Base-by-base conservation (phyloP, 2,329 filamentous ascomycete species). In the Pyricularia pennisetigena region DNA sequence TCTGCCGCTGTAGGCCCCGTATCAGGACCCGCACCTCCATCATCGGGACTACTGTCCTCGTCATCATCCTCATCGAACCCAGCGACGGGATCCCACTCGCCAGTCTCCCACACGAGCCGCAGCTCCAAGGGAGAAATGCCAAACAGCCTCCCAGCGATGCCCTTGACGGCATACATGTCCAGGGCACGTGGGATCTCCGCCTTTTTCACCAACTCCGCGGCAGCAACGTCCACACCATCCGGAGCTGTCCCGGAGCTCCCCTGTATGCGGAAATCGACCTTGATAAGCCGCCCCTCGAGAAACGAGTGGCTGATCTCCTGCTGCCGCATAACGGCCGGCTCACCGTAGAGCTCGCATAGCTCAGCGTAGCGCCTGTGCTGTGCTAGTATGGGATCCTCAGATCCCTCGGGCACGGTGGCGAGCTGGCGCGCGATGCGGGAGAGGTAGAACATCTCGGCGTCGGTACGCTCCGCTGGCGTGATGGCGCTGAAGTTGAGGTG, bases 391-490 rank as follows among this genome's bases (percentile, higher is more conserved):
- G 80, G 79, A 0, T 77, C 78, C n/a, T 83, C 84, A 2, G 81
- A 78, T 2, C 77, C 77, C 68, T 86, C 82, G 0, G 86, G 80
- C 0, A 87, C 84, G 3, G 83, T 80, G 0, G 88, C 84, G 57
- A 97, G 81, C 75, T 95, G 91, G 70, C 88, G 88, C 12, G 86
- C 91, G 69, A 97, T 95, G 68, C 91, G 86, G 0, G 90, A 92
- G 12, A 98, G 86, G 76, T 99, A 99, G 77, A 97, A 99, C 74
- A 94, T 89, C 73, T 98, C 95, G 4, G 93, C 93, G 74, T 98
- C 95, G 68, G 87, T 83, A 23, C 94, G 88, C 76, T 98, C 94
- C 61, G 89, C 86, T 0, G 82, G 73, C 0, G 88, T 88, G 72
- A 98, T 88, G 20, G 81, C 80, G 70, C 88, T 88, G 76, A 91